Evolutionary conservation across 2,329 filamentous ascomycete genomes (phyloP).

Genomic region (Drechmeria coniospora): DNA sequence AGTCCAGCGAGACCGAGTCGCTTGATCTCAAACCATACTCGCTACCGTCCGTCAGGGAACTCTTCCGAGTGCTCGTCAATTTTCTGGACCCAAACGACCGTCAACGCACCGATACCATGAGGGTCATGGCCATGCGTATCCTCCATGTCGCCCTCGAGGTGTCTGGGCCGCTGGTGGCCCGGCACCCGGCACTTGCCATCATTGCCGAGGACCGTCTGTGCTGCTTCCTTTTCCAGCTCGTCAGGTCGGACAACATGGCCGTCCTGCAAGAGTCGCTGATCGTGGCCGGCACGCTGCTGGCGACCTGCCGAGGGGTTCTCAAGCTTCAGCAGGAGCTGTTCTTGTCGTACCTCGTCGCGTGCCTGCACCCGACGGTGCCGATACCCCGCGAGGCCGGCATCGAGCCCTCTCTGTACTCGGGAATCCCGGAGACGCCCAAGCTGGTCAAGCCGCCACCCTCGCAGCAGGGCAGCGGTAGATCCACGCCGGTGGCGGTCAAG

Average conservation of each 20-base stretch:
- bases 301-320: slow-evolving; percentile 77
- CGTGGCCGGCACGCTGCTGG: slow-evolving; percentile 78
- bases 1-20: slow-evolving; percentile 26
- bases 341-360: slow-evolving; percentile 84
- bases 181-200: slow-evolving; percentile 72
- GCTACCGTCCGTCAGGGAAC: slow-evolving; percentile 80
- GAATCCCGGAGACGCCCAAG: slow-evolving; percentile 82
- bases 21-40: slow-evolving; percentile 73
- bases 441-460: slow-evolving; percentile 64
- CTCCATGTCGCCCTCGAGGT: slow-evolving; percentile 96
- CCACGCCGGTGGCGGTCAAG: slow-evolving; percentile 80
- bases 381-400: slow-evolving; percentile 86
- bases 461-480: slow-evolving; percentile 61
- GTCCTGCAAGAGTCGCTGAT: slow-evolving; percentile 86
- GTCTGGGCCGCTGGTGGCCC: slow-evolving; percentile 84
- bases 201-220: slow-evolving; percentile 89
- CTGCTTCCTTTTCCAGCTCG: slow-evolving; percentile 87
- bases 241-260: slow-evolving; percentile 89
- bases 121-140: slow-evolving; percentile 92
- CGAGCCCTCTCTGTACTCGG: slow-evolving; percentile 79
- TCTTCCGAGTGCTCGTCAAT: slow-evolving; percentile 87
- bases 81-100: slow-evolving; percentile 85
- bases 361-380: slow-evolving; percentile 82
- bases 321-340: slow-evolving; percentile 96
- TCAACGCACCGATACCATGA: slow-evolving; percentile 85